Conservation (phyloP, 2,329 filamentous ascomycete genomes). For the Nothopassalora personata region DNA sequence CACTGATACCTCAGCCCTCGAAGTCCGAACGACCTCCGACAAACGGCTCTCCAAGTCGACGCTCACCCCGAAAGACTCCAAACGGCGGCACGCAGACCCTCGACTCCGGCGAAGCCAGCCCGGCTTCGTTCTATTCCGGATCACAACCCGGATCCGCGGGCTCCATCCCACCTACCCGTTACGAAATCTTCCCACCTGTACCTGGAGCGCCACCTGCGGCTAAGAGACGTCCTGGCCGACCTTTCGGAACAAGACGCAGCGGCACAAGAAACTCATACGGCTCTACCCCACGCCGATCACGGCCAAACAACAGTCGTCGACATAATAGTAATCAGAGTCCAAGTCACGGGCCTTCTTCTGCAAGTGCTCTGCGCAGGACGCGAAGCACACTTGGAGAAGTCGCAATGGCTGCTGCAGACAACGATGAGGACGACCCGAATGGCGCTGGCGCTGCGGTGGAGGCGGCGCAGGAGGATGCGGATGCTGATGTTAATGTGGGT, state of each 20-base stretch:
- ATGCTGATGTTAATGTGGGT: constrained; percentile 12
- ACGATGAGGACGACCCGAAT: constrained; percentile 30
- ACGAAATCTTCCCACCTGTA: constrained; percentile 71
- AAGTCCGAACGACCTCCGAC: constrained; percentile 13
- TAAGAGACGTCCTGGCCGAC: constrained; percentile 31
- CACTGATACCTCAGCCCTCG: constrained; percentile 29
- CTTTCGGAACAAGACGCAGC: constrained; percentile 25
- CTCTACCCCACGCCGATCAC: constrained; percentile 23
- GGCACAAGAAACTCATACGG: constrained; percentile 18
- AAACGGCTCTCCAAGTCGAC: constrained; percentile 25
- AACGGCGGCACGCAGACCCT: constrained; percentile 22
- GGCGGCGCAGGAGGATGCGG: constrained; percentile 27
- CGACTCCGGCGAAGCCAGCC: constrained; percentile 21
- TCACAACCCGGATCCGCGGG: constrained; percentile 29
- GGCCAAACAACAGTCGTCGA: constrained; percentile 1
- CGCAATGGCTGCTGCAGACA: constrained; percentile 22
- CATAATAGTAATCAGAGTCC: constrained; percentile 6
- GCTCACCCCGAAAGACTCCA: constrained; percentile 30
- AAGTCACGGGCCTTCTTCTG: constrained; percentile 9
- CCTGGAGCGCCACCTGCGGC: constrained; percentile 41
- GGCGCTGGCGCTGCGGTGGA: constrained; percentile 24
- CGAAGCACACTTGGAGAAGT: constrained; percentile 42
- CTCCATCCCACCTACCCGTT: constrained; percentile 63
- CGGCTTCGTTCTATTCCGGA: constrained; percentile 21
- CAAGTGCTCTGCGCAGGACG: constrained; percentile 31